Evolutionary conservation across 2,329 filamentous ascomycete genomes (phyloP).

Genomic region (Aaosphaeria pasadenensis): DNA sequence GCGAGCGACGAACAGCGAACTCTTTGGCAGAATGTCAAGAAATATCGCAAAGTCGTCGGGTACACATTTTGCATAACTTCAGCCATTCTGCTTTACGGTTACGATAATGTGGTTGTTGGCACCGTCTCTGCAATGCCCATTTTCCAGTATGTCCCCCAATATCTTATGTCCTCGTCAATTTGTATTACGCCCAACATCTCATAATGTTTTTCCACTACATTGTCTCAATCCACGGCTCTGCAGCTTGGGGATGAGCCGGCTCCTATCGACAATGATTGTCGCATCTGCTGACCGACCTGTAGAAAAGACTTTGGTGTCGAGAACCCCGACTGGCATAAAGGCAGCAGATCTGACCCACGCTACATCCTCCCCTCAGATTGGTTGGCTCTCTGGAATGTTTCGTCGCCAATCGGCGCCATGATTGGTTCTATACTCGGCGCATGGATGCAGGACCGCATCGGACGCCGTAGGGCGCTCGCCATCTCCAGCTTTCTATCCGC

Average conservation of each 20-base stretch:
- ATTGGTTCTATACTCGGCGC: conserved; percentile 21
- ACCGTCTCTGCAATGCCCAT: conserved; percentile 26
- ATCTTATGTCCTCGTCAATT: no score
- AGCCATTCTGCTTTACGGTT: conserved; percentile 28
- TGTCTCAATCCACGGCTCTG: no score
- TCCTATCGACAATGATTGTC: no score
- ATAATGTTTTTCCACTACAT: no score
- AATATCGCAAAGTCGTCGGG: conserved; percentile 23
- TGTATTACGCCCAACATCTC: no score
- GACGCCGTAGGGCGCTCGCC: conserved; percentile 19
- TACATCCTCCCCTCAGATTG: conserved; percentile 27
- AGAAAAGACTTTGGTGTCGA: conserved; percentile 25
- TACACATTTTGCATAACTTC: conserved; percentile 21
- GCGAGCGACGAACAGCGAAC: conserved; percentile 16
- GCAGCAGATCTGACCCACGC: not conserved
- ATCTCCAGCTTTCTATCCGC: conserved; percentile 23
- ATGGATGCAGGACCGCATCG: conserved; percentile 24
- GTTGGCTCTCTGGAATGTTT: conserved; percentile 27
- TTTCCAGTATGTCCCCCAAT: conserved; percentile 20
- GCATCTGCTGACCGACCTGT: not conserved
- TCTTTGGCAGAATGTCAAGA: conserved; percentile 30
- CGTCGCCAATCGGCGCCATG: conserved; percentile 25
- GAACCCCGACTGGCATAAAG: conserved; percentile 12
- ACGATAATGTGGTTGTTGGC: conserved; percentile 28
- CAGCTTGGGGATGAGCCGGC: no score